These are phyloP conservation scores for Bimuria novae-zelandiae DNA, from an alignment of 2,329 filamentous ascomycete species.

Conservation along the genomic window DNA sequence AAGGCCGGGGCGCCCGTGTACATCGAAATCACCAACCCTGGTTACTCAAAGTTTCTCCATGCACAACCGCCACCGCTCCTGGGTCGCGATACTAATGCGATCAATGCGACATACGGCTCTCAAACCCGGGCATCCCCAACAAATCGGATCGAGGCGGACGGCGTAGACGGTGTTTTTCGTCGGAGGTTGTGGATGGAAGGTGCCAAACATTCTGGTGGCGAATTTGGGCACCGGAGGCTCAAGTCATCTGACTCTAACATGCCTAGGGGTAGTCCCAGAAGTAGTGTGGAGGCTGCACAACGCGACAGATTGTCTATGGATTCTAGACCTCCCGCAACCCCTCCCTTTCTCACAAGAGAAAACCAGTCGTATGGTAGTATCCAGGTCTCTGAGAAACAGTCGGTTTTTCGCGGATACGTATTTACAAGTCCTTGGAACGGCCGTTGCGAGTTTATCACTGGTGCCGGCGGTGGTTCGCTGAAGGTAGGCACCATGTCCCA, in stretches of 20 bases:
- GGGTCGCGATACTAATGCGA: conserved; percentile 22
- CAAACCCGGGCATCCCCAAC: not conserved
- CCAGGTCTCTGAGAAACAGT: conserved; percentile 49
- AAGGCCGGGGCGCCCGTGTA: conserved; percentile 51
- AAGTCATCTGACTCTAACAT: conserved; percentile 35
- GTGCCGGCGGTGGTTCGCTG: conserved; percentile 73
- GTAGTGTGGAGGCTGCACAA: conserved; percentile 21
- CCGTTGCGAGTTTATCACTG: conserved; percentile 82
- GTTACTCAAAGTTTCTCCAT: conserved; percentile 62
- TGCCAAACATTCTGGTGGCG: conserved; percentile 43
- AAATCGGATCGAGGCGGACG: not conserved
- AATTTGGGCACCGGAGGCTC: conserved; percentile 47
- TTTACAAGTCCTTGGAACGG: conserved; percentile 89
- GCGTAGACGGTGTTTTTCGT: conserved; percentile 40
- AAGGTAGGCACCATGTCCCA: conserved; percentile 45
- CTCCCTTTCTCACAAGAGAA: conserved; percentile 27
- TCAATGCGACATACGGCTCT: conserved; percentile 15
- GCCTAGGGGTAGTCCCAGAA: conserved; percentile 28
- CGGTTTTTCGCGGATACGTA: conserved; percentile 67
- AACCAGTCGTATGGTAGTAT: conserved; percentile 35
- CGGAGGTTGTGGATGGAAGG: conserved; percentile 56
- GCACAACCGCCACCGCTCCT: conserved; percentile 22
- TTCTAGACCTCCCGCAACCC: conserved; percentile 15
- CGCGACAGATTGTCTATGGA: conserved; percentile 21
- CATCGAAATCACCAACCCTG: conserved; percentile 63